Evolutionary conservation across 208 protist species (phyloP).

Genomic region (Endotrypanum monterogeii): DNA sequence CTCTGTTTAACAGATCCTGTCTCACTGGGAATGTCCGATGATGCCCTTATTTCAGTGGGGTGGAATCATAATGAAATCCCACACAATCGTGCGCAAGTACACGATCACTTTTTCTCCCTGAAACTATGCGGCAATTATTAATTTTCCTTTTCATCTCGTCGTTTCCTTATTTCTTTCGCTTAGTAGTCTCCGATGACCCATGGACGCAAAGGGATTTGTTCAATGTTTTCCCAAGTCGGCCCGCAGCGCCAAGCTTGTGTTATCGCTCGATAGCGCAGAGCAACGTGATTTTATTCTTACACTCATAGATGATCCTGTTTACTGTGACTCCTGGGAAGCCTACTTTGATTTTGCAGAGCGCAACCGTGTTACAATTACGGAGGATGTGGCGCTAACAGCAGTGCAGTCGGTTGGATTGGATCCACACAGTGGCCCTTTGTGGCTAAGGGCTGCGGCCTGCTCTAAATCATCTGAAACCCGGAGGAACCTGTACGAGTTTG

Average conservation of each 20-base stretch:
- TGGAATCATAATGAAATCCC: neutral
- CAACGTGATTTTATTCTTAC: constrained; percentile 45
- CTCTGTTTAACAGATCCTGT: neutral
- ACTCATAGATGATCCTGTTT: constrained; percentile 73
- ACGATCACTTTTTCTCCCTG: no score
- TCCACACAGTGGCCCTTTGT: constrained; percentile 68
- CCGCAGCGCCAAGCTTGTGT: constrained; percentile 48
- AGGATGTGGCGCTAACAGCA: constrained; percentile 63
- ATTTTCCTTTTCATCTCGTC: neutral
- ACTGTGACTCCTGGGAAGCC: constrained; percentile 77
- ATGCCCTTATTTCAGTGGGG: no score
- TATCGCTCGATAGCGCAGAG: constrained; percentile 48
- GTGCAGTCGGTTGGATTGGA: constrained; percentile 79
- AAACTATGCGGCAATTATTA: no score
- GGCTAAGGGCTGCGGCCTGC: constrained; percentile 52
- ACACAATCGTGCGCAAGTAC: no score
- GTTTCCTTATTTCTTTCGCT: neutral
- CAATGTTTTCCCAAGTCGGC: constrained; percentile 38
- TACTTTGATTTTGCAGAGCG: constrained; percentile 72
- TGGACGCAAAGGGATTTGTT: constrained; percentile 25
- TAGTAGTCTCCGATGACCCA: neutral
- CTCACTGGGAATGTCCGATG: no score
- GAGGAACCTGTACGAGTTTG: constrained; percentile 67
- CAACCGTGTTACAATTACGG: constrained; percentile 45
- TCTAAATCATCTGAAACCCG: constrained; percentile 39